Base-by-base conservation (phyloP, 1,284 basidiomycete genomes). In the Cystobasidium sp. region DNA sequence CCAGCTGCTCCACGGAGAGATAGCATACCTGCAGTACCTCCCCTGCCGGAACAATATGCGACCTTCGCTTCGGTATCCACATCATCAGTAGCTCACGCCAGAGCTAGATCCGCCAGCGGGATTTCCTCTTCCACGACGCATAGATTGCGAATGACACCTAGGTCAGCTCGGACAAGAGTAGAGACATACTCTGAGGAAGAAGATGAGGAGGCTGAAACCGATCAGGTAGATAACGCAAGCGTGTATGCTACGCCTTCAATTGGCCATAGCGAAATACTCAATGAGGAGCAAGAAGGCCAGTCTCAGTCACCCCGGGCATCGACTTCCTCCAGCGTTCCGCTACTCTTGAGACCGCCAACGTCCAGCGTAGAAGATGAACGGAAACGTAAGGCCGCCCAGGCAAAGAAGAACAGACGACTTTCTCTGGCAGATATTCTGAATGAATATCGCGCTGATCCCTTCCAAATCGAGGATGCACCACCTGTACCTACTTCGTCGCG, bases 401-500 rank as follows among this genome's bases (percentile, higher is more conserved):
- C 44, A 10, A 51, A 41, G 66, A 43, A 59, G 47, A 61, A 51
- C 24, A 4, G 47, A 39, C 69, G 69, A 12, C 4, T 71, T 10
- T 71, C 69, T 1, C 51, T 71, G 22, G 69, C 59, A 6, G 69
- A 71, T 12, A 64, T 64, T 14, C 37, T 64, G 59, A 44, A 22
- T 24, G 69, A 71, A 41, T 63, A 49, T 1, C 43, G 49, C 10
- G 39, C 53, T 14, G 39, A 56, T 10, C 22, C 61, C 41, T 18
- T 10, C 8, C 12, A 61, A 16, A 22, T 16, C 7, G 14, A 10
- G 14, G 16, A 24, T 39, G 22, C 51, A 14, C 14, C 51, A 14
- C 18, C 55, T 8, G 10, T 16, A 24, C 5, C 10, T 59, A n/a
- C 22, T 49, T 31, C 20, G 7, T 31, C 64, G 12, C 64, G 46